These are phyloP conservation scores for Pythium vanterpoolii DNA, from an alignment of 352 stramenopile genomes.

Conservation along the genomic window DNA sequence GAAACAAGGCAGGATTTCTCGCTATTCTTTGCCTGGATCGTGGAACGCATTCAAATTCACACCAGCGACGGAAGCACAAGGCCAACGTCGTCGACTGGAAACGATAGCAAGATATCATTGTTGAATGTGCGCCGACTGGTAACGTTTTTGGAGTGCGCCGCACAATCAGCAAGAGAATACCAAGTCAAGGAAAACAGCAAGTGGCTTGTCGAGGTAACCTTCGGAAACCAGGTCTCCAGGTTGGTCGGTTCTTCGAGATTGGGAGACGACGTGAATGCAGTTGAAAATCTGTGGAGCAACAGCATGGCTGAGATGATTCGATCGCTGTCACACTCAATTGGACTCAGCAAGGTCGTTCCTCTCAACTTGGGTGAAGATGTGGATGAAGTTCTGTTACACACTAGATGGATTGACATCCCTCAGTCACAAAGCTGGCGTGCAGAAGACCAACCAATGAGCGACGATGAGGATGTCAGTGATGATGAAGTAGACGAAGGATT, in stretches of 20 bases:
- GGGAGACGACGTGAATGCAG: constrained; percentile 8
- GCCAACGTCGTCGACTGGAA: background rate
- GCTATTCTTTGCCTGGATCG: constrained; percentile 61
- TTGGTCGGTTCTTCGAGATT: constrained; percentile 17
- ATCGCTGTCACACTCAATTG: constrained; percentile 14
- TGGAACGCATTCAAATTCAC: constrained; percentile 59
- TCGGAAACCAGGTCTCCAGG: constrained; percentile 56
- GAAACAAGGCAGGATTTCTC: constrained; percentile 62
- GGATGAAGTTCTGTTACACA: constrained; percentile 42
- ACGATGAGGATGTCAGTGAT: constrained; percentile 15
- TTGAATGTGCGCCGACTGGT: constrained; percentile 57
- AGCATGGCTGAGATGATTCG: constrained; percentile 29
- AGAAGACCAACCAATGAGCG: background rate
- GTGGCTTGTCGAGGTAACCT: constrained; percentile 61
- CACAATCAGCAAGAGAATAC: constrained; percentile 33
- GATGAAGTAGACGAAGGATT: constrained; percentile 31
- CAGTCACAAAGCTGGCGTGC: background rate
- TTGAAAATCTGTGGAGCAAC: constrained; percentile 43
- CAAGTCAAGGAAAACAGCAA: constrained; percentile 40
- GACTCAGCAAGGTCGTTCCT: background rate
- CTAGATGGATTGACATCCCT: constrained; percentile 9
- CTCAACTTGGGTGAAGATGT: constrained; percentile 24
- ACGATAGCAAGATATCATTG: constrained; percentile 39
- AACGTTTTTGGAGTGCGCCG: constrained; percentile 47
- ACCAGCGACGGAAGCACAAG: constrained; percentile 31